phyloP scores from a whole-genome alignment of 352 stramenopile genomes.

The Globisporangium cylindrosporum region DNA sequence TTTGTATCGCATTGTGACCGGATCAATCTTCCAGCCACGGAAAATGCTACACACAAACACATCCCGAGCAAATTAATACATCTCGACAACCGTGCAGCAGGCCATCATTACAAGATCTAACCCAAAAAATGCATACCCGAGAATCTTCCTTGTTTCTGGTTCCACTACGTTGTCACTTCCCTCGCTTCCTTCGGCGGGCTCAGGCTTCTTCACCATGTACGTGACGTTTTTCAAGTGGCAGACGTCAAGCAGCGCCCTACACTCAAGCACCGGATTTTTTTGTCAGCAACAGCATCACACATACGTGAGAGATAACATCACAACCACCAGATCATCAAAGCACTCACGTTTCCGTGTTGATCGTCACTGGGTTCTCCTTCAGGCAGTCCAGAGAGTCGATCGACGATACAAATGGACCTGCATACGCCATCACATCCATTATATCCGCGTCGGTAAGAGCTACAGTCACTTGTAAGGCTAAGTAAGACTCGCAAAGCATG shows the following conservation, averaged over 20 bases:
- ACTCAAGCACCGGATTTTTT: background rate
- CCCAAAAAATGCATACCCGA: conserved; percentile 31
- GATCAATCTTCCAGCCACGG: conserved; percentile 75
- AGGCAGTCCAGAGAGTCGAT: conserved; percentile 39
- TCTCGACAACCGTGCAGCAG: background rate
- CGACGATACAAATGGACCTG: conserved; percentile 39
- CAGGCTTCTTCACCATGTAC: conserved; percentile 25
- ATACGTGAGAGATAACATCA: background rate
- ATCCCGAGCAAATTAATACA: conserved; percentile 2
- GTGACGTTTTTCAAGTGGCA: conserved; percentile 67
- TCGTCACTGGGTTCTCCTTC: conserved; percentile 34
- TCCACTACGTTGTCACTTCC: background rate
- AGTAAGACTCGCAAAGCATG: background rate
- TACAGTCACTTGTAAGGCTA: background rate
- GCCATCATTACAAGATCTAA: background rate
- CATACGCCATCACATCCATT: background rate
- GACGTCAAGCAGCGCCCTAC: conserved; percentile 55
- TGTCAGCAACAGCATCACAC: background rate
- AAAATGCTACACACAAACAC: conserved; percentile 47
- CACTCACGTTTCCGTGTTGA: conserved; percentile 45
- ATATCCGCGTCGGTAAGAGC: background rate
- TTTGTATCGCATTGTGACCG: conserved; percentile 76
- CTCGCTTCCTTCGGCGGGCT: conserved; percentile 16
- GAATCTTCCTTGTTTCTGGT: conserved; percentile 37
- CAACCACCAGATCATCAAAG: background rate